Evolutionary conservation across 805 yeast genomes (phyloP).

Genomic region (Saccharomycopsis fibuligera): DNA sequence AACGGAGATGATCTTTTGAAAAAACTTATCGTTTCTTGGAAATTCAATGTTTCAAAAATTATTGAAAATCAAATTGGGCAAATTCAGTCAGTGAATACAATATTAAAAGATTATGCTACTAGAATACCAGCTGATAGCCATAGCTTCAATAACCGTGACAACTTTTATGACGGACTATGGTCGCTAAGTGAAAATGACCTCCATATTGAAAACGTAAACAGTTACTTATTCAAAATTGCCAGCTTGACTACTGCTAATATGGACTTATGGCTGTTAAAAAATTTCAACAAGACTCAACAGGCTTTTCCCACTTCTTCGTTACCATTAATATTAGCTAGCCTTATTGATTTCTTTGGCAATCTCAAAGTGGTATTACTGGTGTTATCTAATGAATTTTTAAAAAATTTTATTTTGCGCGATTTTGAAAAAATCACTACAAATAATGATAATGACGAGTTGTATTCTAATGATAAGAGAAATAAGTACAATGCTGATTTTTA

Average conservation of each 20-base stretch:
- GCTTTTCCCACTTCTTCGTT: neutral
- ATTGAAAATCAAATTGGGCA: neutral
- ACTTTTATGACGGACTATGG: slow-evolving; percentile 6
- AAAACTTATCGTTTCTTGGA: slow-evolving; percentile 3
- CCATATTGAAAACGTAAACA: slow-evolving; percentile 2
- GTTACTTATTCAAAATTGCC: slow-evolving; percentile 11
- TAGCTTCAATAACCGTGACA: neutral
- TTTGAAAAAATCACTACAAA: too few relatives aligned
- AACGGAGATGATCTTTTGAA: slow-evolving; percentile 5
- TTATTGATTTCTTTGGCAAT: slow-evolving; percentile 1
- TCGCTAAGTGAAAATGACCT: slow-evolving; percentile 8
- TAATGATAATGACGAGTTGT: neutral
- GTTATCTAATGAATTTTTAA: neutral
- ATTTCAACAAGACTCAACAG: too few relatives aligned
- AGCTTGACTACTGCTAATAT: slow-evolving; percentile 4
- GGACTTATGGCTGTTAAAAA: too few relatives aligned
- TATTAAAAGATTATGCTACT: neutral
- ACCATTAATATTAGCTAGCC: neutral
- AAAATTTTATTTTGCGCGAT: too few relatives aligned
- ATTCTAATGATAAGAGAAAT: neutral
- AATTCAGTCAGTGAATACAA: neutral
- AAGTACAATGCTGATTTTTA: neutral
- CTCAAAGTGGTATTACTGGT: slow-evolving; percentile 1
- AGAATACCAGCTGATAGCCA: too few relatives aligned
- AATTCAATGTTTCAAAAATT: neutral